Conservation (phyloP, 768 basidiomycete genomes). For the Rhizopogon roseolus region DNA sequence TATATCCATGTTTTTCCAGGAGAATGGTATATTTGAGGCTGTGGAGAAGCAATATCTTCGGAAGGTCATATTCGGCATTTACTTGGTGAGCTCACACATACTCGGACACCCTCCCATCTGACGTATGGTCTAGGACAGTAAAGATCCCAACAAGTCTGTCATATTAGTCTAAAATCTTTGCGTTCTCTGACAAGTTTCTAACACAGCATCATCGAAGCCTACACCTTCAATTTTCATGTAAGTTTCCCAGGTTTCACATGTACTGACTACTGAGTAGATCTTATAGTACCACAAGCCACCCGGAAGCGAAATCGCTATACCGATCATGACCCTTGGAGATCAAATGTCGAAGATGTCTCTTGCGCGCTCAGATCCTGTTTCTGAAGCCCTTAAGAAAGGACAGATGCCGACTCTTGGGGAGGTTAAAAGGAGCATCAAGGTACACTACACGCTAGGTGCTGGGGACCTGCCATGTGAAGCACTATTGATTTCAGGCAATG, state of each 20-base stretch:
- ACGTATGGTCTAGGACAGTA: slow-evolving; percentile 52
- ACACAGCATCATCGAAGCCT: slow-evolving; percentile 77
- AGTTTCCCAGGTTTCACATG: slow-evolving; percentile 2
- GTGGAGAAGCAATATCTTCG: slow-evolving; percentile 79
- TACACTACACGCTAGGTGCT: slow-evolving; percentile 16
- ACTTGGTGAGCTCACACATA: slow-evolving; percentile 48
- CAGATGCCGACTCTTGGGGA: slow-evolving; percentile 70
- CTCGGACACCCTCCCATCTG: background rate
- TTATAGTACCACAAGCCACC: slow-evolving; percentile 63
- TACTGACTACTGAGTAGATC: background rate
- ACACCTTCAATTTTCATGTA: slow-evolving; percentile 83
- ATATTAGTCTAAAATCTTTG: background rate
- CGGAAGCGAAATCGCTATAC: slow-evolving; percentile 55
- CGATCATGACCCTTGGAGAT: slow-evolving; percentile 71
- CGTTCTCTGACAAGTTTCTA: slow-evolving; percentile 9
- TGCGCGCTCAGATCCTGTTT: slow-evolving; percentile 49
- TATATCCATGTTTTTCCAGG: slow-evolving; percentile 38
- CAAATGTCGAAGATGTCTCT: slow-evolving; percentile 49
- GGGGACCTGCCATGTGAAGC: background rate
- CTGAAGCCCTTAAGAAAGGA: slow-evolving; percentile 54
- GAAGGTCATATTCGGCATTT: slow-evolving; percentile 83
- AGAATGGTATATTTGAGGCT: slow-evolving; percentile 84
- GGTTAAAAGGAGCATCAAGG: slow-evolving; percentile 81
- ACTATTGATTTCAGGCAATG: slow-evolving; percentile 43
- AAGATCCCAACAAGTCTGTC: slow-evolving; percentile 78